These are phyloP conservation scores for Gamsiella multidivaricata DNA, from an alignment of 192 early-diverging fungal species.

Conservation along the genomic window DNA sequence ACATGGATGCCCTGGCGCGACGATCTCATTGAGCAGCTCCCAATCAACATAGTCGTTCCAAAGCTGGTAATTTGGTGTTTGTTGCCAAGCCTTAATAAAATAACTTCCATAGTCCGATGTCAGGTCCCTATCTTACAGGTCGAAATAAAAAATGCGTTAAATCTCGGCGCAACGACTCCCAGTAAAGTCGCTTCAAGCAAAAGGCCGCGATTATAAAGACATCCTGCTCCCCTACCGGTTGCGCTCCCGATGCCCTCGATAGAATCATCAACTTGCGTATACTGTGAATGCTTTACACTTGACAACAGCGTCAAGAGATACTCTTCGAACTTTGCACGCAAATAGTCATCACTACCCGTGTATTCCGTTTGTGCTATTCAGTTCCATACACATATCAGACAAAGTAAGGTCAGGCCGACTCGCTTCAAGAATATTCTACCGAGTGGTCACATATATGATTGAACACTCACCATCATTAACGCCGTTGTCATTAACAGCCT, in stretches of 20 bases:
- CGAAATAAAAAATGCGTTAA: not conserved
- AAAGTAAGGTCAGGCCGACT: not conserved
- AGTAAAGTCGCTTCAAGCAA: not conserved
- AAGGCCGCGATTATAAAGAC: not conserved
- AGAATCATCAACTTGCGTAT: constrained; percentile 37
- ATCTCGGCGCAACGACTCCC: not conserved
- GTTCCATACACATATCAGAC: not conserved
- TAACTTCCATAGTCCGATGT: constrained; percentile 70
- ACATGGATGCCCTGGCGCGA: constrained; percentile 65
- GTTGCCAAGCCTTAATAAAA: constrained; percentile 75
- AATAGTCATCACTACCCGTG: constrained; percentile 81
- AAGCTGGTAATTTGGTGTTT: constrained; percentile 72
- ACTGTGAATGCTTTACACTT: constrained; percentile 69
- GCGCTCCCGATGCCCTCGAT: constrained; percentile 32
- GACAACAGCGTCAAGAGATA: constrained; percentile 77
- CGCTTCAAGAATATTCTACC: too few relatives aligned
- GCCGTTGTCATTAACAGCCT: constrained; percentile 70
- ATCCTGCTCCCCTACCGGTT: constrained; percentile 12
- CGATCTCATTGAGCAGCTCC: constrained; percentile 65
- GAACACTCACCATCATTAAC: constrained; percentile 58
- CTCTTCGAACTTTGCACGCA: constrained; percentile 78
- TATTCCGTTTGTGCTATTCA: constrained; percentile 69
- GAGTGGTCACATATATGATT: too few relatives aligned
- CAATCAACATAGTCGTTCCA: constrained; percentile 72
- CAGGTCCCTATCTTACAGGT: constrained; percentile 61